Conservation (phyloP, 768 basidiomycete species). For the Naganishia kalamii region DNA sequence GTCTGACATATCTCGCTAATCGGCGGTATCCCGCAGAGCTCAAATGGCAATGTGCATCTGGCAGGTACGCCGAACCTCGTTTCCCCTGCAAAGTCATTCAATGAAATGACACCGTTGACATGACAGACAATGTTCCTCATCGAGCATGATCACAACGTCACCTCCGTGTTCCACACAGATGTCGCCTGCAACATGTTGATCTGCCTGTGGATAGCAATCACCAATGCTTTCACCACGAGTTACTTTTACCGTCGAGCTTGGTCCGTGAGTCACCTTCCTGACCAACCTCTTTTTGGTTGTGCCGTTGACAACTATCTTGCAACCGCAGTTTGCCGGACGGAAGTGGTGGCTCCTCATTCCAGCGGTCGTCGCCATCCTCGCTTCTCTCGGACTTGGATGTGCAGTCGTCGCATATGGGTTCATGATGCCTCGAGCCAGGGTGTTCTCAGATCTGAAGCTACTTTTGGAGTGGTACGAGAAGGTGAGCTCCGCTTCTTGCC, state of each 20-base stretch:
- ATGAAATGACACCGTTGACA: background rate
- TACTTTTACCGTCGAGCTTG: slow-evolving; percentile 2
- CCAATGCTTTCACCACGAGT: slow-evolving; percentile 3
- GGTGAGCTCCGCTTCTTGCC: background rate
- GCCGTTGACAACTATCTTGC: background rate
- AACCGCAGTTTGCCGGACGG: background rate
- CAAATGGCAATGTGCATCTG: slow-evolving; percentile 6
- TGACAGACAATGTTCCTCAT: background rate
- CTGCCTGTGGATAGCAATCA: slow-evolving; percentile 9
- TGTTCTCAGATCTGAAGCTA: background rate
- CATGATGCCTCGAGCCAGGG: background rate
- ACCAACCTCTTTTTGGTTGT: background rate
- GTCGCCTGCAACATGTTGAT: slow-evolving; percentile 7
- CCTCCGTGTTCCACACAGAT: background rate
- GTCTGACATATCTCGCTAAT: background rate
- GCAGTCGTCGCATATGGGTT: background rate
- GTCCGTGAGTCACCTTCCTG: background rate
- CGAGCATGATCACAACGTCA: background rate
- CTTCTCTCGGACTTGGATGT: slow-evolving; percentile 2
- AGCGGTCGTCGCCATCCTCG: background rate
- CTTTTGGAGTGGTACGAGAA: background rate
- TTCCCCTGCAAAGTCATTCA: too few species aligned
- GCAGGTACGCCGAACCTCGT: background rate
- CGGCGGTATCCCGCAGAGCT: background rate
- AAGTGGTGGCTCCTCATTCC: slow-evolving; percentile 5